A percentile compares a stretch with the other conserved stretches of the same genome.
phyloP scores from a whole-genome alignment of 2,329 filamentous ascomycete species.

The Arachnomyces sp. region DNA sequence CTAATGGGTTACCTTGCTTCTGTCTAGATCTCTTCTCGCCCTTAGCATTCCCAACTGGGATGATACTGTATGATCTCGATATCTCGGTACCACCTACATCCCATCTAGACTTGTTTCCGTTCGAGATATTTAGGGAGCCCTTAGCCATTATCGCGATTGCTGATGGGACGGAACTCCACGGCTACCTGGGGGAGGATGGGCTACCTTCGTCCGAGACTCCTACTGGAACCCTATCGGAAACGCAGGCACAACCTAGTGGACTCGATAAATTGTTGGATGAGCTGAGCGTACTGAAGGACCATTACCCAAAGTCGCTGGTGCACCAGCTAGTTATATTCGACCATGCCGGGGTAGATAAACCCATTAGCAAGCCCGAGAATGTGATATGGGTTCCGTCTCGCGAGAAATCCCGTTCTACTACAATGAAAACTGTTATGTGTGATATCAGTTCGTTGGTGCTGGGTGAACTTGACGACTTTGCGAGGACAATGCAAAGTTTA shows the following conservation, averaged over 20 bases:
- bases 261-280: constrained; percentile 47
- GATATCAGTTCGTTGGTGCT: constrained; percentile 66
- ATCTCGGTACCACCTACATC: constrained; percentile 71
- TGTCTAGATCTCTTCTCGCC: constrained; percentile 83
- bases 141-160: constrained; percentile 76
- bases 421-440: constrained; percentile 72
- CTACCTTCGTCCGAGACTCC: neutral
- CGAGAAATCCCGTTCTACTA: constrained; percentile 63
- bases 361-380: constrained; percentile 52
- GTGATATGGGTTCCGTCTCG: constrained; percentile 62
- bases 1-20: constrained; percentile 10
- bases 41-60: constrained; percentile 73
- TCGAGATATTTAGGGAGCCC: constrained; percentile 82
- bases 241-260: constrained; percentile 27
- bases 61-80: constrained; percentile 79
- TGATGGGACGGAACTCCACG: constrained; percentile 62
- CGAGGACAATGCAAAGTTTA: constrained; percentile 63
- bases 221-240: constrained; percentile 16
- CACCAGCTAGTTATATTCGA: constrained; percentile 78
- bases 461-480: constrained; percentile 66
- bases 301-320: constrained; percentile 66
- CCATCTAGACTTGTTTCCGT: constrained; percentile 72
- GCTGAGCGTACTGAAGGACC: constrained; percentile 61
- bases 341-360: constrained; percentile 48
- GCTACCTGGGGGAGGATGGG: constrained; percentile 5